phyloP scores from a whole-genome alignment of 1,284 basidiomycete genomes.

The Ustilago nuda region DNA sequence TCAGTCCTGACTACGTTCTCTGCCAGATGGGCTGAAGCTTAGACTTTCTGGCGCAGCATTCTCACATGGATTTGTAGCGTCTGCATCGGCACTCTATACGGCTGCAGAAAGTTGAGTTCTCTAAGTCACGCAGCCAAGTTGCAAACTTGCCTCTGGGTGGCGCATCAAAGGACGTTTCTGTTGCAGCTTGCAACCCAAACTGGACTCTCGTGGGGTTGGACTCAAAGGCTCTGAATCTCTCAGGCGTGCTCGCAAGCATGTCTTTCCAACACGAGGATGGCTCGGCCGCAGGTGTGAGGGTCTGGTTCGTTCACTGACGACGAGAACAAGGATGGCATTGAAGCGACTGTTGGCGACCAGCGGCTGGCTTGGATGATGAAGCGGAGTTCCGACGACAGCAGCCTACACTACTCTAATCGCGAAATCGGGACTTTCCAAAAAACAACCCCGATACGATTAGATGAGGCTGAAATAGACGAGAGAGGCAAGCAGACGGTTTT shows the following conservation, averaged over 20 bases:
- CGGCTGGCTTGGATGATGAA: not conserved
- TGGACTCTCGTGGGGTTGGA: not conserved
- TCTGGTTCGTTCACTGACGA: not conserved
- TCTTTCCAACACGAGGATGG: too few species aligned
- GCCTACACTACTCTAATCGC: not conserved
- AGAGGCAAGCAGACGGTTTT: not conserved
- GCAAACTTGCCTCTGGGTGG: not conserved
- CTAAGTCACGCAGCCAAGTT: not conserved
- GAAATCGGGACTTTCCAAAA: not conserved
- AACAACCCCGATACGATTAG: not conserved
- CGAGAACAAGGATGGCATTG: not conserved
- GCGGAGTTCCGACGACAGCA: not conserved
- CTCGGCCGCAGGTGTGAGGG: too few species aligned
- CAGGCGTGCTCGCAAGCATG: too few species aligned
- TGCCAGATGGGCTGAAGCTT: not conserved
- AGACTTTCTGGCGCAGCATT: not conserved
- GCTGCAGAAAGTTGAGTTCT: not conserved
- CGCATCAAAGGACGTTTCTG: not conserved
- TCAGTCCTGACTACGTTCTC: not conserved
- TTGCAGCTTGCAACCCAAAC: not conserved
- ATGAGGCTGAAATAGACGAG: not conserved
- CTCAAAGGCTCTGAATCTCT: not conserved
- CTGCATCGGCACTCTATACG: not conserved
- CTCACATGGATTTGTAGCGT: not conserved
- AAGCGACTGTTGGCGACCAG: slow-evolving; percentile 1